phyloP scores from a whole-genome alignment of 2,329 filamentous ascomycete species.

The Phaeosphaeria sp. region DNA sequence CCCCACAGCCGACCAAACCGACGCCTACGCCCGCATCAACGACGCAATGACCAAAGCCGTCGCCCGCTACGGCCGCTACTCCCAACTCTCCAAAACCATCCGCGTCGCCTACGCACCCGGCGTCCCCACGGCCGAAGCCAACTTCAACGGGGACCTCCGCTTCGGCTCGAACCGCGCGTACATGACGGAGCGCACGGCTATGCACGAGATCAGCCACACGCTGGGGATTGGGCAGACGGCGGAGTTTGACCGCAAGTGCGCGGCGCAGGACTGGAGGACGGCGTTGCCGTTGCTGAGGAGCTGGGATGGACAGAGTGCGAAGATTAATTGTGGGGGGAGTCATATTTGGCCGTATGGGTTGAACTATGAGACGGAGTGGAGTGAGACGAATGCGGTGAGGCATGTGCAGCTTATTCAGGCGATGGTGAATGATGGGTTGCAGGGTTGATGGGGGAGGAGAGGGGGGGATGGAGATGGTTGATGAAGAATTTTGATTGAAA shows the following conservation, averaged over 20 bases:
- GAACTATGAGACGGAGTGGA: constrained; percentile 46
- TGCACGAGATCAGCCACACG: constrained; percentile 46
- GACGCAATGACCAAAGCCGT: constrained; percentile 40
- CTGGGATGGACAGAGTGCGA: constrained; percentile 38
- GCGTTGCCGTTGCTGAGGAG: constrained; percentile 39
- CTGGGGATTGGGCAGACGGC: constrained; percentile 43
- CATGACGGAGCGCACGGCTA: constrained; percentile 45
- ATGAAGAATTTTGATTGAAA: not conserved
- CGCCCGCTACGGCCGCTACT: constrained; percentile 32
- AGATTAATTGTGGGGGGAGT: constrained; percentile 40
- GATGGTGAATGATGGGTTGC: constrained; percentile 44
- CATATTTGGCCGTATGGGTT: constrained; percentile 47
- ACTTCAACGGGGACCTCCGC: constrained; percentile 44
- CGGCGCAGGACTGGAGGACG: constrained; percentile 40
- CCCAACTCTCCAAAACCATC: constrained; percentile 34
- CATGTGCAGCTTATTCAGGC: constrained; percentile 43
- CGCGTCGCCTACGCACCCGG: constrained; percentile 39
- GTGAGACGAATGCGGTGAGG: constrained; percentile 42
- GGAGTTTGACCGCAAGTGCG: constrained; percentile 38
- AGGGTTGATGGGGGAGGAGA: not conserved
- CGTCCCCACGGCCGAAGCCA: constrained; percentile 44
- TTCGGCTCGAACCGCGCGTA: constrained; percentile 42
- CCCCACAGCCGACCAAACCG: constrained; percentile 40
- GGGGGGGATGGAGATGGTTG: not conserved
- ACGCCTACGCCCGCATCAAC: constrained; percentile 42